Conservation (phyloP, 73 alveolate genomes). For the Paramecium sonneborni region DNA sequence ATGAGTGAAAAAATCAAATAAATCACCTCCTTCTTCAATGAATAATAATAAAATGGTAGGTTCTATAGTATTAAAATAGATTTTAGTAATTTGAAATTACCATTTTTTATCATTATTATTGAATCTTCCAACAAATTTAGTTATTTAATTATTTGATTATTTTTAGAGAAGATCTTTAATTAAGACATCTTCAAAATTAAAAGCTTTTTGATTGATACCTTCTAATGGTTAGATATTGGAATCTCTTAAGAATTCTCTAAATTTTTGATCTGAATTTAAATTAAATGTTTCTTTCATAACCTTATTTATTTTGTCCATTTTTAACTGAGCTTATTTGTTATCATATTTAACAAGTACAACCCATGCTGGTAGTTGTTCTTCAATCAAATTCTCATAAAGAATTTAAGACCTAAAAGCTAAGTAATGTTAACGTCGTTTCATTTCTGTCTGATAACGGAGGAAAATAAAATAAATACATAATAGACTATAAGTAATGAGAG, state of each 20-base stretch:
- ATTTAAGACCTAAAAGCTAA: not conserved
- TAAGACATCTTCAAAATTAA: conserved; percentile 15
- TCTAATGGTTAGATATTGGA: not conserved
- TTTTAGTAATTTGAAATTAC: not conserved
- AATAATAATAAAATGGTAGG: conserved; percentile 19
- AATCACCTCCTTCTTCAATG: not conserved
- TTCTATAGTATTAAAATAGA: conserved; percentile 13
- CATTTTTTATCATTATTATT: not conserved
- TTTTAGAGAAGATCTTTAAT: not conserved
- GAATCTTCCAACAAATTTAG: not conserved
- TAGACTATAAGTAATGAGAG: not conserved
- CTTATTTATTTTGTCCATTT: conserved; percentile 9
- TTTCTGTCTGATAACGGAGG: not conserved
- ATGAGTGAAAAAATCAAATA: not conserved
- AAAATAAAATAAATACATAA: not conserved
- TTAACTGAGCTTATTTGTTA: not conserved
- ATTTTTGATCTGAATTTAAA: not conserved
- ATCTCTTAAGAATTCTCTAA: conserved; percentile 44
- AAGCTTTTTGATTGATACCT: not conserved
- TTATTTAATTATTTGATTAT: not conserved
- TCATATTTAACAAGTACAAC: conserved; percentile 15
- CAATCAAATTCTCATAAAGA: conserved; percentile 13
- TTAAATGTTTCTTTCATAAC: conserved; percentile 1
- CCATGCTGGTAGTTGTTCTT: conserved; percentile 40
- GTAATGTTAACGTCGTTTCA: not conserved